Evolutionary conservation across 2,329 filamentous ascomycete genomes (phyloP).

Genomic region (Coleophoma cylindrospora): DNA sequence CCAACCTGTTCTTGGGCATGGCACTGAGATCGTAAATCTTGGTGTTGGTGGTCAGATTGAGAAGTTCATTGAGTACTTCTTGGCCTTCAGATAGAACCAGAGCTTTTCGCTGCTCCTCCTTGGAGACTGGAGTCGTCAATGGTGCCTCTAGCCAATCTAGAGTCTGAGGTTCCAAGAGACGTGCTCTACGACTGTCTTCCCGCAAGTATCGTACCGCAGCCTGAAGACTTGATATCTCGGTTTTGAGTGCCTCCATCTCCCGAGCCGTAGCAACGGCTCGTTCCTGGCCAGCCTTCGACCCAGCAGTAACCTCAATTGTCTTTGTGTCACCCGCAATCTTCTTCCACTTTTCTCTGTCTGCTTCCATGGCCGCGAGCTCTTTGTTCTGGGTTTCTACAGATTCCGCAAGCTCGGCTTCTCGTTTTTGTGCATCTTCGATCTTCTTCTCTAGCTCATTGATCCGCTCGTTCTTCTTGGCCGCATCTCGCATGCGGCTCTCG

Average conservation of each 20-base stretch:
- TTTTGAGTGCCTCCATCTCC: conserved; percentile 68
- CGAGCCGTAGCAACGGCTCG: conserved; percentile 64
- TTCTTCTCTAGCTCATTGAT: conserved; percentile 61
- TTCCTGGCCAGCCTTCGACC: conserved; percentile 55
- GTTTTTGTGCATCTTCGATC: conserved; percentile 47
- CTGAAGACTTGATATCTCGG: conserved; percentile 61
- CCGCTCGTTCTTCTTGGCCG: conserved; percentile 67
- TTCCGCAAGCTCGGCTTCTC: conserved; percentile 50
- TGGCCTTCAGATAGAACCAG: conserved; percentile 56
- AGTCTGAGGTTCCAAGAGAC: conserved; percentile 48
- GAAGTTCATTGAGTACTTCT: conserved; percentile 59
- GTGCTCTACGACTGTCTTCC: conserved; percentile 60
- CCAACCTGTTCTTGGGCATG: conserved; percentile 54
- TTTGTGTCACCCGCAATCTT: conserved; percentile 61
- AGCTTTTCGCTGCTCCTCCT: conserved; percentile 42
- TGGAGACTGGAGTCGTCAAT: conserved; percentile 36
- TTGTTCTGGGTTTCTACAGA: conserved; percentile 64
- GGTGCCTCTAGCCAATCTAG: conserved; percentile 63
- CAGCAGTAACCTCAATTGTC: conserved; percentile 43
- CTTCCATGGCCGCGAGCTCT: conserved; percentile 59
- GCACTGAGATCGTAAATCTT: conserved; percentile 53
- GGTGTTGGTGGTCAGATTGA: conserved; percentile 53
- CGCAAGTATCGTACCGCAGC: conserved; percentile 63
- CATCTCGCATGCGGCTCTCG: conserved; percentile 80
- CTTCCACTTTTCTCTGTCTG: conserved; percentile 66